Conservation (phyloP, 2,329 filamentous ascomycete species). For the Fusarium subtropicale region DNA sequence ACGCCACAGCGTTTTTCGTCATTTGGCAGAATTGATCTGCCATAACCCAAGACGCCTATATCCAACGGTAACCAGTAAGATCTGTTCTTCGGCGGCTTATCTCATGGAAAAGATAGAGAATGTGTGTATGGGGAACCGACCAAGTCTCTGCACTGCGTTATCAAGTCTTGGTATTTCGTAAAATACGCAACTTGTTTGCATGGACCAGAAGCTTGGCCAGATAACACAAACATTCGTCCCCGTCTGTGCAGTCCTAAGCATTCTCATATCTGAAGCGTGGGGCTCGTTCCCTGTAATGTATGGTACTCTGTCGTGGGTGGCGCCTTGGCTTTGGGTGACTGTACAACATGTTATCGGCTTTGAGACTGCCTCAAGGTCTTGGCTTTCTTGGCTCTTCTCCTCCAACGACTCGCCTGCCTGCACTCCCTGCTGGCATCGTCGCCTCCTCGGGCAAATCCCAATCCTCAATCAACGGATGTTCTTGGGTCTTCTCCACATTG, state of each 20-base stretch:
- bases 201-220: slow-evolving; percentile 26
- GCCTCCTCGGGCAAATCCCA: slow-evolving; percentile 40
- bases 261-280: slow-evolving; percentile 13
- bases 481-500: slow-evolving; percentile 27
- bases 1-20: slow-evolving; percentile 7
- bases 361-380: slow-evolving; percentile 32
- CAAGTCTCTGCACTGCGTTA: slow-evolving; percentile 22
- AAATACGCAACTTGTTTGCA: slow-evolving; percentile 9
- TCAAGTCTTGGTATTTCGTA: slow-evolving; percentile 34
- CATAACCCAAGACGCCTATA: not conserved
- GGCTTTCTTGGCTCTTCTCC: slow-evolving; percentile 33
- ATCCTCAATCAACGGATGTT: slow-evolving; percentile 21
- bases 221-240: slow-evolving; percentile 34
- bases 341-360: slow-evolving; percentile 41
- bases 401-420: slow-evolving; percentile 28
- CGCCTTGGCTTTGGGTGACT: slow-evolving; percentile 36
- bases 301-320: slow-evolving; percentile 34
- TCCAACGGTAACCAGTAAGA: not conserved
- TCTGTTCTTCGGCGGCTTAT: slow-evolving; percentile 2
- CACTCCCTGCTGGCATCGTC: slow-evolving; percentile 38
- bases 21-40: slow-evolving; percentile 4
- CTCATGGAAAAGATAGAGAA: slow-evolving; percentile 1
- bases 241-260: slow-evolving; percentile 23
- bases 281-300: slow-evolving; percentile 16
- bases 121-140: slow-evolving; percentile 18